These are phyloP conservation scores for Yarrowia divulgata DNA, from an alignment of 805 yeast genomes.

Conservation along the genomic window DNA sequence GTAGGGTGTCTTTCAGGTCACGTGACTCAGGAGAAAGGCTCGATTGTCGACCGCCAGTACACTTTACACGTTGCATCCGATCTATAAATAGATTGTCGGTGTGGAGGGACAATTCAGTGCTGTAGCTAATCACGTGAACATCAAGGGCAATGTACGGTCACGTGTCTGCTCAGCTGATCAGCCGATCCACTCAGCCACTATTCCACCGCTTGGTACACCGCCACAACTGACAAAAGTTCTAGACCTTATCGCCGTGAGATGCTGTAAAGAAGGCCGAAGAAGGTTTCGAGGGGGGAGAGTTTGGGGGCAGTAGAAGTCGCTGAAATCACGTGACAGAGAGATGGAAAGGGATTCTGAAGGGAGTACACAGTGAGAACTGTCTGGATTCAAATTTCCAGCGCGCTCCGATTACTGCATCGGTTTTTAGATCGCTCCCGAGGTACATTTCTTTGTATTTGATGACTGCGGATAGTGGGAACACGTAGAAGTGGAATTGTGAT, in stretches of 20 bases:
- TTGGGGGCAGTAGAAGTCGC: background rate
- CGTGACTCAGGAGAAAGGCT: background rate
- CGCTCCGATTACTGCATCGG: no score
- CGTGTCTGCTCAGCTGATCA: no score
- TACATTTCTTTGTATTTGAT: no score
- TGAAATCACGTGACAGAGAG: background rate
- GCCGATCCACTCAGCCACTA: background rate
- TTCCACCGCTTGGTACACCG: background rate
- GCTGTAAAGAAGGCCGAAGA: slow-evolving; percentile 8
- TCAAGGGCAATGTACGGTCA: no score
- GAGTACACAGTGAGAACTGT: background rate
- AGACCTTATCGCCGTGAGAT: slow-evolving; percentile 27
- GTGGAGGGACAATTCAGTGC: no score
- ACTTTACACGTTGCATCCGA: background rate
- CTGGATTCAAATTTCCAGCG: no score
- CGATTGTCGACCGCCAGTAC: no score
- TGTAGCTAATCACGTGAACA: no score
- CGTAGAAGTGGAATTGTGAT: background rate
- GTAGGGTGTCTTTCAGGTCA: background rate
- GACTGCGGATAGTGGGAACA: no score
- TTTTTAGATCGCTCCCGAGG: no score
- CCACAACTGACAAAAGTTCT: background rate
- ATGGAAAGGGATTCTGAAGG: background rate
- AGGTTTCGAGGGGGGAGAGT: background rate
- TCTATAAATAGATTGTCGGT: background rate